Conservation (phyloP, 441 rosid genomes). For the Hypseocharis bilobata region DNA sequence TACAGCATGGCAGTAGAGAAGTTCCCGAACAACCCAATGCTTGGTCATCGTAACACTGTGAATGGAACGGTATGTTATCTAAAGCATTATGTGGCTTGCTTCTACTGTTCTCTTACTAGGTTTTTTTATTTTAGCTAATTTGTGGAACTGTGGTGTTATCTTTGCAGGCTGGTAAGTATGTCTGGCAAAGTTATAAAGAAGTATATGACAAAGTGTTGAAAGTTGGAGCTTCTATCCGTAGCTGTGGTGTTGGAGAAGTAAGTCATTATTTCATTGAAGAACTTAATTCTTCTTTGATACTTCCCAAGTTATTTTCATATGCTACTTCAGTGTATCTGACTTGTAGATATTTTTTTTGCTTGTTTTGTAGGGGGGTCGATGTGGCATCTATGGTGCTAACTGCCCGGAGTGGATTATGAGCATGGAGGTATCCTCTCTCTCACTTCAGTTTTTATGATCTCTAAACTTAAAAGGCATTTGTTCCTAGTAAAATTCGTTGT, state of each 20-base stretch:
- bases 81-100: not conserved
- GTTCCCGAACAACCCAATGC: slow-evolving; percentile 67
- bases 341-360: slow-evolving; percentile 4
- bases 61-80: slow-evolving; percentile 48
- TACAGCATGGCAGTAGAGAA: slow-evolving; percentile 66
- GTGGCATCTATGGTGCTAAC: slow-evolving; percentile 88
- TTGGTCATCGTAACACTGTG: slow-evolving; percentile 63
- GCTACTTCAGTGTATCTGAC: slow-evolving; percentile 6
- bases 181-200: slow-evolving; percentile 70
- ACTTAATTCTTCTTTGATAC: not conserved
- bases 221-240: slow-evolving; percentile 71
- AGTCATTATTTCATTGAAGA: not conserved
- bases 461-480: not conserved
- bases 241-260: slow-evolving; percentile 71
- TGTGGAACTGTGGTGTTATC: slow-evolving; percentile 10
- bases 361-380: slow-evolving; percentile 56
- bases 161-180: slow-evolving; percentile 62
- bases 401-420: slow-evolving; percentile 82
- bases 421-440: slow-evolving; percentile 63
- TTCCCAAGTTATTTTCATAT: not conserved
- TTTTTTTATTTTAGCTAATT: not conserved
- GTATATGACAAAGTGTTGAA: slow-evolving; percentile 66
- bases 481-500: too few relatives aligned
- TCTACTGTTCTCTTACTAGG: not conserved
- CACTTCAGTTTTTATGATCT: not conserved